Conservation (phyloP, 2,329 filamentous ascomycete species). For the Didymella pomorum region DNA sequence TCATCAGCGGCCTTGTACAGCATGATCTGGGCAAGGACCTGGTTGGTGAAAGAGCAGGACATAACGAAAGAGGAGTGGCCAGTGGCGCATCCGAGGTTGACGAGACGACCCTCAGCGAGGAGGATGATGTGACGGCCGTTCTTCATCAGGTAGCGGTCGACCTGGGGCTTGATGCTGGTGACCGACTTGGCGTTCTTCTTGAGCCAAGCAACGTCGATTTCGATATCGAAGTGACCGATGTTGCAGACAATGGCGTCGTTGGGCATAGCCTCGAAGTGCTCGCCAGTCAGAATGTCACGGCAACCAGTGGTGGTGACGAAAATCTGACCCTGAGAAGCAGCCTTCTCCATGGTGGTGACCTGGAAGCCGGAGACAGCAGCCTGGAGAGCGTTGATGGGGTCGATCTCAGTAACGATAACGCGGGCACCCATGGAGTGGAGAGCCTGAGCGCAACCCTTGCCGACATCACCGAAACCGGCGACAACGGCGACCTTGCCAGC, state of each 20-base stretch:
- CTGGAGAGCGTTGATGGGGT: slow-evolving; percentile 99
- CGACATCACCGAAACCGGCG: slow-evolving; percentile 97
- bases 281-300: slow-evolving; percentile 93
- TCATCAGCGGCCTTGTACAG: slow-evolving; percentile 92
- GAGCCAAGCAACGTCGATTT: slow-evolving; percentile 99
- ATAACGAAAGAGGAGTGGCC: slow-evolving; percentile 99
- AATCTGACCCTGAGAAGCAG: slow-evolving; percentile 87
- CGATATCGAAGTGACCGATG: slow-evolving; percentile 99
- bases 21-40: slow-evolving; percentile 99
- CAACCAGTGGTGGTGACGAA: slow-evolving; percentile 99
- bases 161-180: slow-evolving; percentile 99
- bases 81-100: slow-evolving; percentile 99
- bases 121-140: slow-evolving; percentile 97
- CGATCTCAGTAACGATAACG: slow-evolving; percentile 94
- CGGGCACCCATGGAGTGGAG: slow-evolving; percentile 97
- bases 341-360: slow-evolving; percentile 98
- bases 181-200: slow-evolving; percentile 94
- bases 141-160: slow-evolving; percentile 96
- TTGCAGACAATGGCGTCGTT: slow-evolving; percentile 99
- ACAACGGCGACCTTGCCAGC: slow-evolving; percentile 98
- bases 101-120: slow-evolving; percentile 95
- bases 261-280: slow-evolving; percentile 93
- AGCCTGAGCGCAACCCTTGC: slow-evolving; percentile 97
- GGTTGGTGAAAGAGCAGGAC: slow-evolving; percentile 99
- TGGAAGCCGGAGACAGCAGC: slow-evolving; percentile 97